phyloP scores from a whole-genome alignment of 1,284 basidiomycete genomes.

The Leccinum angustisporum region DNA sequence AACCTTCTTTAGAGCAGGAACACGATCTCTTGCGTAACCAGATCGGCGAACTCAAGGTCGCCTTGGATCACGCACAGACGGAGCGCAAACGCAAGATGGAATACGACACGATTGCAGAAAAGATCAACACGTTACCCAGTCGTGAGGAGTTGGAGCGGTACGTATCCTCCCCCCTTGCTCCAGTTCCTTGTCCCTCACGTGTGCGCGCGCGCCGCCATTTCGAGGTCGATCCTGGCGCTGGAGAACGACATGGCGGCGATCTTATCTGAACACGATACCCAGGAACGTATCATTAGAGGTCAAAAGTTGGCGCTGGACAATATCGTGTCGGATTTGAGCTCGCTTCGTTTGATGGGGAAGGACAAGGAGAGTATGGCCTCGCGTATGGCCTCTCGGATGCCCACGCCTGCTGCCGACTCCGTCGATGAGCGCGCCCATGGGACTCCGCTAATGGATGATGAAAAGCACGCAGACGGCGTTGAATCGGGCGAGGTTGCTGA shows the following conservation, averaged over 20 bases:
- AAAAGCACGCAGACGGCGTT: constrained; percentile 40
- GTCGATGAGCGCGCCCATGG: constrained; percentile 27
- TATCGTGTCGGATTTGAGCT: constrained; percentile 60
- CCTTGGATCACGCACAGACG: constrained; percentile 74
- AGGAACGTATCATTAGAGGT: constrained; percentile 60
- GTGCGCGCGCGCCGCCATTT: neutral
- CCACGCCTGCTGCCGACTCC: constrained; percentile 51
- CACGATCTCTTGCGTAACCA: constrained; percentile 63
- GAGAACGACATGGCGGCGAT: constrained; percentile 79
- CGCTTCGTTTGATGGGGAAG: constrained; percentile 65
- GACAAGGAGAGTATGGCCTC: constrained; percentile 50
- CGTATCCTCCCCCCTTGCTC: constrained; percentile 26
- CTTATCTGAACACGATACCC: constrained; percentile 68
- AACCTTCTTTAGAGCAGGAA: constrained; percentile 54
- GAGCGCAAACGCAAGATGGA: constrained; percentile 75
- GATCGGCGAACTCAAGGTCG: constrained; percentile 72
- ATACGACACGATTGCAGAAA: constrained; percentile 79
- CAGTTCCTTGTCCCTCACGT: neutral
- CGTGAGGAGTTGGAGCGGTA: constrained; percentile 73
- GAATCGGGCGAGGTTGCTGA: constrained; percentile 38
- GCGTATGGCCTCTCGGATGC: constrained; percentile 40
- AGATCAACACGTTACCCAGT: constrained; percentile 73
- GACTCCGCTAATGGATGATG: constrained; percentile 36
- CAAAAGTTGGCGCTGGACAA: constrained; percentile 67
- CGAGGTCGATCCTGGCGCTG: constrained; percentile 63